Percentiles rank a stretch among this genome's conserved stretches.
Evolutionary conservation across 176 grass and related monocot species (phyloP).

Genomic region (Zea mays): Zm-B73-REFERENCE-NAM-5.0 NC_050103.1:7323001-7323500

Average conservation of each 20-base stretch:
- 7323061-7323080: not conserved
- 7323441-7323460: constrained; percentile 45
- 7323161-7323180: no score
- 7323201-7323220: no score
- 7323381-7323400: constrained; percentile 71
- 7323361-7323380: constrained; percentile 54
- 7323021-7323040: not conserved
- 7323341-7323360: constrained; percentile 63
- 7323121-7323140: not conserved
- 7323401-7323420: constrained; percentile 73
- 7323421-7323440: constrained; percentile 74
- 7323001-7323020: no score
- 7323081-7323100: not conserved
- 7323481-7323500: not conserved
- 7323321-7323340: constrained; percentile 68
- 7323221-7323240: constrained; percentile 30
- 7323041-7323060: not conserved
- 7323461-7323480: not conserved
- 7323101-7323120: not conserved
- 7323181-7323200: no score
- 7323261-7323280: constrained; percentile 80
- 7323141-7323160: not conserved
- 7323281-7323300: constrained; percentile 48
- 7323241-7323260: constrained; percentile 36
- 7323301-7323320: constrained; percentile 45